phyloP scores from a whole-genome alignment of 2,329 filamentous ascomycete genomes.

The Hypomyces perniciosus region DNA sequence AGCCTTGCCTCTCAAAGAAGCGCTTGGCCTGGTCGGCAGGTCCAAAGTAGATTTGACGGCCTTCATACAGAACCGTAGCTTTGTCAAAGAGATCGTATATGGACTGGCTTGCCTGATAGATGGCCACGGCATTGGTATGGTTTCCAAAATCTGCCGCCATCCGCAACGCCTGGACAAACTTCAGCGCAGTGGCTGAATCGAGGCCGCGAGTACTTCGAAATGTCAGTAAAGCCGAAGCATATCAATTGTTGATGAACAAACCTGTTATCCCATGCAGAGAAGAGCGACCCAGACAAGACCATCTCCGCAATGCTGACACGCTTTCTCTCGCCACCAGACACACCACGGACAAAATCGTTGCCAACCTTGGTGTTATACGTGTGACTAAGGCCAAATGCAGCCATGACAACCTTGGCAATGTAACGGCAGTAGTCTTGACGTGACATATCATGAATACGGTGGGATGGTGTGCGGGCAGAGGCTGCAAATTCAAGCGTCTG shows the following conservation, averaged over 20 bases:
- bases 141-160: constrained; percentile 58
- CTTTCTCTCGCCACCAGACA: constrained; percentile 68
- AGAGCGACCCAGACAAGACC: constrained; percentile 54
- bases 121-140: constrained; percentile 58
- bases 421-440: constrained; percentile 54
- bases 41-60: constrained; percentile 72
- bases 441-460: constrained; percentile 56
- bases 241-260: constrained; percentile 9
- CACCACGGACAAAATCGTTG: constrained; percentile 66
- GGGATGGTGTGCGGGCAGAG: constrained; percentile 60
- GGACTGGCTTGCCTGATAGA: constrained; percentile 66
- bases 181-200: constrained; percentile 66
- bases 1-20: constrained; percentile 66
- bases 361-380: constrained; percentile 69
- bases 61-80: constrained; percentile 67
- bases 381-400: constrained; percentile 66
- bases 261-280: constrained; percentile 64
- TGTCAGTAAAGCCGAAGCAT: background rate
- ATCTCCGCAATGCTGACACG: constrained; percentile 79
- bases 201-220: constrained; percentile 55
- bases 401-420: constrained; percentile 62
- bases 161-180: constrained; percentile 64
- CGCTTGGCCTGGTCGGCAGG: constrained; percentile 50
- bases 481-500: constrained; percentile 70
- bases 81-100: constrained; percentile 74